Percentiles rank a stretch among this genome's conserved stretches.
These are phyloP conservation scores for Schizophyllum commune DNA, from an alignment of 1,284 basidiomycete genomes.

Conservation along the genomic window DNA sequence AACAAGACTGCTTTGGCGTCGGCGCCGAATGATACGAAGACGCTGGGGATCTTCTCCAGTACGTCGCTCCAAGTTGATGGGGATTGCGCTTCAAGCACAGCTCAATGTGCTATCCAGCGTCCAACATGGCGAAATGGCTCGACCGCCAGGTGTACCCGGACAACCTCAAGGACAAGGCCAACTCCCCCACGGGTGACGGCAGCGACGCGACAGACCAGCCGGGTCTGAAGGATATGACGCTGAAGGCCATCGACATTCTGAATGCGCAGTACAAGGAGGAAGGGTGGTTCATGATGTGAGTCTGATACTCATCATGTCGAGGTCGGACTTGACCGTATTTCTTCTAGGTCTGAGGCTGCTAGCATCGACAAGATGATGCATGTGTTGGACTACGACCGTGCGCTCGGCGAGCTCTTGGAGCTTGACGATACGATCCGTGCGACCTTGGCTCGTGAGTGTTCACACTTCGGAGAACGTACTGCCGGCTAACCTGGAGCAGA, in stretches of 20 bases:
- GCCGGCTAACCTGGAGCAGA: constrained; percentile 16
- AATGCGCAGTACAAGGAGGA: constrained; percentile 25
- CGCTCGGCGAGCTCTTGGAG: constrained; percentile 33
- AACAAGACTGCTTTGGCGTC: constrained; percentile 25
- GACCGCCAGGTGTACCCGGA: constrained; percentile 29
- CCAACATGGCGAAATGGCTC: constrained; percentile 31
- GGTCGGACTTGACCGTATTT: not conserved
- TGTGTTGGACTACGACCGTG: constrained; percentile 35
- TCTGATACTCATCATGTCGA: not conserved
- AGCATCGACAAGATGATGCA: constrained; percentile 42
- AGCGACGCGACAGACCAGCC: constrained; percentile 33
- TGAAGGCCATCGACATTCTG: constrained; percentile 36
- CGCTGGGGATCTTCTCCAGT: constrained; percentile 34
- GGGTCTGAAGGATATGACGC: constrained; percentile 36
- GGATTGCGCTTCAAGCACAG: not conserved
- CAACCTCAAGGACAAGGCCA: constrained; percentile 28
- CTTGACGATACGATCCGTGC: constrained; percentile 34
- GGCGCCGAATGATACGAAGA: constrained; percentile 24
- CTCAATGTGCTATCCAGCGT: not conserved
- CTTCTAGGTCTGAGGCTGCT: constrained; percentile 29
- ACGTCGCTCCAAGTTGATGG: constrained; percentile 8
- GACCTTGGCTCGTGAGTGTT: constrained; percentile 28
- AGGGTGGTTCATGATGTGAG: constrained; percentile 36
- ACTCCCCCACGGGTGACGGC: constrained; percentile 32
- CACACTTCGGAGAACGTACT: not conserved